A percentile compares a stretch with the other conserved stretches of the same genome.
Conservation (phyloP, 805 yeast species). For the Metschnikowia santaceciliae region DNA sequence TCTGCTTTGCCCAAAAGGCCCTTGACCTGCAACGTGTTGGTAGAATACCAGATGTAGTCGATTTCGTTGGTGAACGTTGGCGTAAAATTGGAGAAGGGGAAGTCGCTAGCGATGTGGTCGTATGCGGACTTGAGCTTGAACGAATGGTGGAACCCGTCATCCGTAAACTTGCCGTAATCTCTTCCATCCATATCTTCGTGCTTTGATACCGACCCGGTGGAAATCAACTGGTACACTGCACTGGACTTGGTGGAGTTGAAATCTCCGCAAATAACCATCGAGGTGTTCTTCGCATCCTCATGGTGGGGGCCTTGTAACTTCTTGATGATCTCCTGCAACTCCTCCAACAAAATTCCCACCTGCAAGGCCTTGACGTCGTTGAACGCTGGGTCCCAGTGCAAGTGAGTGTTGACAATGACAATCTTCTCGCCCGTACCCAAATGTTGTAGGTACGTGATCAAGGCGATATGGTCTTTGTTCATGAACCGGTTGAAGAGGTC, state of each 20-base stretch:
- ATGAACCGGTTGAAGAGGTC: constrained; percentile 94
- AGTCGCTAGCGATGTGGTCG: constrained; percentile 68
- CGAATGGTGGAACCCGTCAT: constrained; percentile 79
- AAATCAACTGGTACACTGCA: constrained; percentile 88
- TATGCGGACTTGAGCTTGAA: constrained; percentile 84
- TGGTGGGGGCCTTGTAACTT: constrained; percentile 43
- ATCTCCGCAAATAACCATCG: constrained; percentile 91
- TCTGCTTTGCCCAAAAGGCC: constrained; percentile 87
- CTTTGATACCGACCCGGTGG: constrained; percentile 72
- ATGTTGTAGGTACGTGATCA: constrained; percentile 72
- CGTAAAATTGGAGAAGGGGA: constrained; percentile 91
- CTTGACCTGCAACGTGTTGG: constrained; percentile 71
- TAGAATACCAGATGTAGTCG: constrained; percentile 94
- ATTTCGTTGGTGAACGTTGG: constrained; percentile 91
- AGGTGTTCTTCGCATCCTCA: constrained; percentile 56
- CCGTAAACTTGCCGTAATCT: constrained; percentile 88
- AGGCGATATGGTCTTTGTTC: constrained; percentile 91
- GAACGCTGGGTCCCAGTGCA: constrained; percentile 97
- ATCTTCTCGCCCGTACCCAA: constrained; percentile 65
- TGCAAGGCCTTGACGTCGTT: constrained; percentile 96
- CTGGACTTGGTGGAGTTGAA: constrained; percentile 83
- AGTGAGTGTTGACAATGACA: constrained; percentile 83
- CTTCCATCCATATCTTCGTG: constrained; percentile 82
- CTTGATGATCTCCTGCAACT: constrained; percentile 64
- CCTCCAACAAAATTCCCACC: constrained; percentile 87